Evolutionary conservation across 345 rosid genomes (phyloP).

Genomic region (Lagerstroemia speciosa): DNA sequence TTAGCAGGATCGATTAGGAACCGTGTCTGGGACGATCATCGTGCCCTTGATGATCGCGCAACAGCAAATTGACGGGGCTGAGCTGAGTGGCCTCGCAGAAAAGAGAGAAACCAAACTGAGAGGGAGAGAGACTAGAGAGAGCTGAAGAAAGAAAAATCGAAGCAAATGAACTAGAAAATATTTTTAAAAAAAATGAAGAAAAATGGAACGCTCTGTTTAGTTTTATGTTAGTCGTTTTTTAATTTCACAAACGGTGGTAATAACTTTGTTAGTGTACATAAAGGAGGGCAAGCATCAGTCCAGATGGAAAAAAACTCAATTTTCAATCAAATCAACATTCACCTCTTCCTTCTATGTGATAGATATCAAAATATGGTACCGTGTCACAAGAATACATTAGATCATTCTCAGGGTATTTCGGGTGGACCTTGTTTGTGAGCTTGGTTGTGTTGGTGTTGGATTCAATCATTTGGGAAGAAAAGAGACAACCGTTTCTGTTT

Average conservation of each 20-base stretch:
- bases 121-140: not conserved
- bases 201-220: not conserved
- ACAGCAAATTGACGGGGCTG: not conserved
- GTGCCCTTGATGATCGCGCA: not conserved
- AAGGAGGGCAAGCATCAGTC: not conserved
- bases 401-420: no score
- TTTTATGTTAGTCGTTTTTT: not conserved
- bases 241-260: slow-evolving; percentile 17
- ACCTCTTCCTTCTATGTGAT: no score
- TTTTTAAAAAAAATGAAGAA: not conserved
- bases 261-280: slow-evolving; percentile 47
- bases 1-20: slow-evolving; percentile 41
- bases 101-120: not conserved
- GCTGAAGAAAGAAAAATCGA: not conserved
- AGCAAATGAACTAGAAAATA: not conserved
- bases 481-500: not conserved
- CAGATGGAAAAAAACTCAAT: no score
- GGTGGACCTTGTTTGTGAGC: no score
- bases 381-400: no score
- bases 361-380: no score
- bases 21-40: not conserved
- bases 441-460: not conserved
- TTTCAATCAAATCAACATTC: no score
- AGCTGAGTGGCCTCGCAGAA: not conserved
- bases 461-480: not conserved